phyloP scores from a whole-genome alignment of 225 moss, liverwort and hornwort species.

The Physcomitrellopsis africana region DNA sequence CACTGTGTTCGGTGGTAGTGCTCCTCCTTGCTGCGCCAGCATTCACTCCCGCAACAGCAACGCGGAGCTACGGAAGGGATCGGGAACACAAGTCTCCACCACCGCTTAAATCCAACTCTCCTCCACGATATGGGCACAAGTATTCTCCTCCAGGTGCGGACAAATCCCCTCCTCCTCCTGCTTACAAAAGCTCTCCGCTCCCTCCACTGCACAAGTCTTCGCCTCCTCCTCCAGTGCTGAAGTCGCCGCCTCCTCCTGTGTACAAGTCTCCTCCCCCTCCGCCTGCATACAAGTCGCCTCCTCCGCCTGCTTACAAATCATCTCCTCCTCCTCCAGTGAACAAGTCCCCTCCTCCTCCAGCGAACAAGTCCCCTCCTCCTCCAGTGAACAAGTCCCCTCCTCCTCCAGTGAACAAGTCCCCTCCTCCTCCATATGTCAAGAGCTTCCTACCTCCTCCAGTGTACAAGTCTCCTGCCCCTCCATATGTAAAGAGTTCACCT shows the following conservation, averaged over 20 bases:
- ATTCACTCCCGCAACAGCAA: conserved; percentile 21
- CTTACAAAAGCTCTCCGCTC: not conserved
- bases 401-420: too few species aligned
- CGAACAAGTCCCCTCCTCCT: too few species aligned
- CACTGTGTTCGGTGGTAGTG: conserved; percentile 19
- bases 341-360: too few species aligned
- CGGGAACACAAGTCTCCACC: not conserved
- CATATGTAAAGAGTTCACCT: too few species aligned
- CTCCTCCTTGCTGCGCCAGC: conserved; percentile 13
- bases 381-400: too few species aligned
- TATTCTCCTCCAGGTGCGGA: not conserved
- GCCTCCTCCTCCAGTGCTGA: too few species aligned
- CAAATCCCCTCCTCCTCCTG: conserved; percentile 10
- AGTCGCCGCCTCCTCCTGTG: not conserved
- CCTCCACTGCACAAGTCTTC: not conserved
- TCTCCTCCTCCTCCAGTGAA: too few species aligned
- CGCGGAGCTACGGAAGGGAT: not conserved
- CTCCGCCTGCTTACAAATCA: not conserved
- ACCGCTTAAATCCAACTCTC: not conserved
- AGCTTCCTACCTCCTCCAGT: too few species aligned
- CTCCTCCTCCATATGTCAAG: too few species aligned
- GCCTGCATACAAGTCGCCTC: not conserved
- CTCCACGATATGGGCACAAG: not conserved
- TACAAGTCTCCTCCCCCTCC: too few species aligned
- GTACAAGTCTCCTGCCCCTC: too few species aligned